Evolutionary conservation across 768 basidiomycete species (phyloP).

Genomic region (Hypholoma fasciculare): DNA sequence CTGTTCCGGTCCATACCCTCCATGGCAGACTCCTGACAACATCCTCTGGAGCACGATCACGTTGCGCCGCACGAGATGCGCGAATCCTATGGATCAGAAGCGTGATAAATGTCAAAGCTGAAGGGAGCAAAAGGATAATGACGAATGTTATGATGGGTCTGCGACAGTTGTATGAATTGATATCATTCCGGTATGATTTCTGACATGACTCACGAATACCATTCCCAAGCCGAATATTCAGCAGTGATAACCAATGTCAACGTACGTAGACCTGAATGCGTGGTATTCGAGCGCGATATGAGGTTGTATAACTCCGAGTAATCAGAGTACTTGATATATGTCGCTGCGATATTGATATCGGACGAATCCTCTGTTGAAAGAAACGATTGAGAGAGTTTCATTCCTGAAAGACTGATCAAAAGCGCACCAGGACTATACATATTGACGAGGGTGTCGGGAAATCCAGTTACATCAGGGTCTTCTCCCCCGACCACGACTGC

Average conservation of each 20-base stretch:
- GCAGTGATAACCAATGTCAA: slow-evolving; percentile 76
- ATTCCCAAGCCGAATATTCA: slow-evolving; percentile 85
- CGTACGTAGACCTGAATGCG: slow-evolving; percentile 74
- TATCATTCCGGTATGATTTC: background rate
- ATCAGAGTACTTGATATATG: slow-evolving; percentile 85
- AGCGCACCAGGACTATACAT: slow-evolving; percentile 88
- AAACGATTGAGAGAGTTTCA: background rate
- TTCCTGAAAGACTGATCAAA: slow-evolving; percentile 2
- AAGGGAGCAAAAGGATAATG: slow-evolving; percentile 87
- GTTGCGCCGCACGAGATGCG: slow-evolving; percentile 75
- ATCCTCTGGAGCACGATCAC: slow-evolving; percentile 82
- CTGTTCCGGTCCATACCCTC: slow-evolving; percentile 77
- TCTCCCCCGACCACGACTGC: slow-evolving; percentile 93
- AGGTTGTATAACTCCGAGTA: slow-evolving; percentile 71
- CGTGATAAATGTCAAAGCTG: slow-evolving; percentile 84
- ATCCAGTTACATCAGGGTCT: slow-evolving; percentile 60
- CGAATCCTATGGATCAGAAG: slow-evolving; percentile 89
- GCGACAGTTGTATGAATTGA: slow-evolving; percentile 10
- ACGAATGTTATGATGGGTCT: slow-evolving; percentile 87
- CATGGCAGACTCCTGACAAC: slow-evolving; percentile 79
- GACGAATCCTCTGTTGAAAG: slow-evolving; percentile 69
- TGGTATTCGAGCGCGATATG: slow-evolving; percentile 73
- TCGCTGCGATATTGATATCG: slow-evolving; percentile 81
- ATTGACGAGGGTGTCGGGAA: slow-evolving; percentile 77
- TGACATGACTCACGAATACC: slow-evolving; percentile 73